These are phyloP conservation scores for Cladosporium oxysporum DNA, from an alignment of 2,329 filamentous ascomycete genomes.

Conservation along the genomic window DNA sequence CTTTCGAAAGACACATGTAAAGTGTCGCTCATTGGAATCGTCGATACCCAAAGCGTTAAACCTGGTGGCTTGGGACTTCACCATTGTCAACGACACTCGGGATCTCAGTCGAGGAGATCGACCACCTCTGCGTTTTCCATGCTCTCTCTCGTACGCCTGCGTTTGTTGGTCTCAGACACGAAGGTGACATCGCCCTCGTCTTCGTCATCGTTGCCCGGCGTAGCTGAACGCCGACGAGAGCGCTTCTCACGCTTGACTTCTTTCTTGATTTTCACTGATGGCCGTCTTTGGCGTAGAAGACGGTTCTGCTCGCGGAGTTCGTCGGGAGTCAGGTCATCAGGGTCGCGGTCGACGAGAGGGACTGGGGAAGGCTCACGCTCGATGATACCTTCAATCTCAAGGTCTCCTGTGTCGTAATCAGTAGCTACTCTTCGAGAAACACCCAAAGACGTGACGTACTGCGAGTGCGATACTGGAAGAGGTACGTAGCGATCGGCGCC, in stretches of 20 bases:
- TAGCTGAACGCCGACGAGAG: constrained; percentile 22
- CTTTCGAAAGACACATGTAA: no score
- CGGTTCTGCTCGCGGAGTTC: constrained; percentile 27
- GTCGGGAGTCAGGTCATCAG: constrained; percentile 27
- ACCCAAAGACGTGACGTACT: constrained; percentile 22
- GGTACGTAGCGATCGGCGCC: constrained; percentile 25
- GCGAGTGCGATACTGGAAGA: constrained; percentile 33
- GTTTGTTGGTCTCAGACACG: constrained; percentile 13
- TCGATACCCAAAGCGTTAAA: no score
- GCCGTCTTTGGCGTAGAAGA: constrained; percentile 23
- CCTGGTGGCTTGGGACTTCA: background rate
- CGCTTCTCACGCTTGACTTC: constrained; percentile 26
- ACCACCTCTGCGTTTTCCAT: background rate
- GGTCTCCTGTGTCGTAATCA: constrained; percentile 26
- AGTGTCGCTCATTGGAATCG: no score
- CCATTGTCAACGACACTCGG: background rate
- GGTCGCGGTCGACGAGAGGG: constrained; percentile 32
- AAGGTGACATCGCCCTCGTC: constrained; percentile 26
- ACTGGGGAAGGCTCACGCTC: constrained; percentile 27
- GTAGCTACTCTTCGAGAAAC: background rate
- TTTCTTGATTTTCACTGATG: constrained; percentile 13
- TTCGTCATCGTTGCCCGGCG: constrained; percentile 10
- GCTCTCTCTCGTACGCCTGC: background rate
- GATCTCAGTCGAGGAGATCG: constrained; percentile 4
- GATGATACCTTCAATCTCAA: constrained; percentile 34